Base-by-base conservation (phyloP, 768 basidiomycete genomes). In the Rhodotorula diobovata region DNA sequence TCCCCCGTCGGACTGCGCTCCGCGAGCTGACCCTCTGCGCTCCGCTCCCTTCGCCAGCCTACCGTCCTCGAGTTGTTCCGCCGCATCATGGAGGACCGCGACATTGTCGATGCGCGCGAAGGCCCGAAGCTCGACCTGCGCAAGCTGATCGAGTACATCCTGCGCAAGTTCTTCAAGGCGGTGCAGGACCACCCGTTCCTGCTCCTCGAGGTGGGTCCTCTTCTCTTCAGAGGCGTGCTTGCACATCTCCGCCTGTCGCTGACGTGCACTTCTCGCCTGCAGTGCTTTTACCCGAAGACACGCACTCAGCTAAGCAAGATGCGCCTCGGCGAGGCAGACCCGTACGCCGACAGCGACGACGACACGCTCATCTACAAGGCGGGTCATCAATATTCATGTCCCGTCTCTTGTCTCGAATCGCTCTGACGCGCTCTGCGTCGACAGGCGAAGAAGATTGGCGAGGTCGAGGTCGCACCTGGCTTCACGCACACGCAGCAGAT, bases 81-180 rank as follows among this genome's bases (percentile, higher is more conserved):
- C 80, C 82, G 85, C 30, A 89, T 98, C 74, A 82, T 97, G 59
- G 88, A 88, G 69, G 89, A 92, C 79, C 87, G 90, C 79, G 86
- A 86, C 76, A 85, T 88, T 20, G 58, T 80, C 1, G 83, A 92
- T 66, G 91, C 93, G 67, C 87, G 86, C 63, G 88, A 90, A 60
- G 87, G 87, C 72, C 84, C 91, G 3, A 84, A 86, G 82, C 89
- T 89, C 76, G 96, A 98, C 81, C 86, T 98, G 59, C 80, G 91
- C 65, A 85, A 85, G 65, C 82, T 98, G 46, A 87, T 97, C 82
- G 90, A 87, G 77, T 99, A 85, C 81, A 84, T 97, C 71, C 84
- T 97, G 68, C 87, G 91, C 35, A 88, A 89, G 79, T 98, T 98
- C 84, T 98, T 99, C 87, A 98, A 96, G 80, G 86, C 88, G 14